Conservation (phyloP, 2,329 filamentous ascomycete species). For the Podosphaera fusca region DNA sequence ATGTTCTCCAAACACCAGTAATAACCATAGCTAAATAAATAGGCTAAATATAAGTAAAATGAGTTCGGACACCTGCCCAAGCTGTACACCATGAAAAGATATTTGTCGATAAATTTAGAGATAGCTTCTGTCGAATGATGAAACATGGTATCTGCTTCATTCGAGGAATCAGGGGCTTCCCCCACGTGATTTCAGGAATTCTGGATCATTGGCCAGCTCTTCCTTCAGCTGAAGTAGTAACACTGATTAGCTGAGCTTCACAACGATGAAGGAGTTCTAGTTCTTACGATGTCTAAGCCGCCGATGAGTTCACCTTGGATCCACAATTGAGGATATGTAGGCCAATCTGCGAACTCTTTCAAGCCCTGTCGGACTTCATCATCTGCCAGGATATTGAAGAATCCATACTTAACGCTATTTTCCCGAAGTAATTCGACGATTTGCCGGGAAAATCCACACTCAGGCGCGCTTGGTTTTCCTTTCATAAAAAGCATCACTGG, state of each 20-base stretch:
- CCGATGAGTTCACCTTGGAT: slow-evolving; percentile 76
- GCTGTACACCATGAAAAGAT: too few relatives aligned
- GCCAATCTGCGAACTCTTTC: slow-evolving; percentile 97
- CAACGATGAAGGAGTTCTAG: not conserved
- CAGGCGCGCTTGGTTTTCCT: slow-evolving; percentile 66
- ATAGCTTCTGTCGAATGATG: slow-evolving; percentile 17
- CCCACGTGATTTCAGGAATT: slow-evolving; percentile 44
- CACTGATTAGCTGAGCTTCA: slow-evolving; percentile 2
- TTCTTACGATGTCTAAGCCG: slow-evolving; percentile 79
- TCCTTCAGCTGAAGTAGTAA: slow-evolving; percentile 52
- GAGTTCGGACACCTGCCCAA: too few relatives aligned
- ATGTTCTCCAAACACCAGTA: too few relatives aligned
- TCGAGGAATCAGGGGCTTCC: too few relatives aligned
- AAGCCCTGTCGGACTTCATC: slow-evolving; percentile 90
- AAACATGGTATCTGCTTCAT: slow-evolving; percentile 20
- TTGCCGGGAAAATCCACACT: slow-evolving; percentile 83
- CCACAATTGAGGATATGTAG: slow-evolving; percentile 91
- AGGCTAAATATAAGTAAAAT: too few relatives aligned
- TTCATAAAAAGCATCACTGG: slow-evolving; percentile 99
- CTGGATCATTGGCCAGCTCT: slow-evolving; percentile 60
- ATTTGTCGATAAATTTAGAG: too few relatives aligned
- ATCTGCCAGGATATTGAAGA: slow-evolving; percentile 96
- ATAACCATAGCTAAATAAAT: too few relatives aligned
- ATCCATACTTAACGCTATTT: slow-evolving; percentile 82
- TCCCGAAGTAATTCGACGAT: slow-evolving; percentile 70